Evolutionary conservation across 1,139 yeast species (phyloP), one percentile per base, ranked within the genome.

Genomic region (Starmera stellimalicola): DNA sequence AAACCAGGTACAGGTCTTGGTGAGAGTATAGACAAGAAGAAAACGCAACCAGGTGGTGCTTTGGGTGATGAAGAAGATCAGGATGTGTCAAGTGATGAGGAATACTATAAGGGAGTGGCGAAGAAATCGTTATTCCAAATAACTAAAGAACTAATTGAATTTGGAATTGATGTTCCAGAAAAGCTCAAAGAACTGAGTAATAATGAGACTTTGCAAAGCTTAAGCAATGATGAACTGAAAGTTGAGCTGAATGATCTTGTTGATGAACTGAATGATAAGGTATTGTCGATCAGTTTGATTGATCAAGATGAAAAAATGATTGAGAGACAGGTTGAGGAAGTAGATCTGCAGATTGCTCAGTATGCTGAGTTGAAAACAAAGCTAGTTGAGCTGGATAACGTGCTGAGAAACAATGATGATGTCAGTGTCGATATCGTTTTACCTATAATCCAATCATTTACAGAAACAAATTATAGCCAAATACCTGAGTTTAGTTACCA

Each of bases 1-100:
- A 84, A 85, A 0, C 64, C 64, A 35, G 82, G 84, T 1, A 58
- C 70, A 22, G 96, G 96, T 2, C 66, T 87, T 11, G 95, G 95
- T 27, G 77, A 73, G 2, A 56, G 67, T 2, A 51, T 58, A 16
- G 77, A 69, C 38, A 58, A 12, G 41, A 43, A 22, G 47, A 49
- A 26, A 31, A 38, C 23, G 37, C 32, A 35, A 16, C 27, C 41
- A 11, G 37, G 48, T 5, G 41, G 41, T n/a, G 41, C 36, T 5
- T 47, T 41, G 15, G 35, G 35, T 5, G 29, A 26, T 6, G 37
- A 43, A 29, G 32, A 27, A 23, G 40, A 34, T 16, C 49, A 45
- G 9, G 48, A 43, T 9, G 41, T 33, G 6, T 36, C 41, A 4
- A 40, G 44, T 24, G 40, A 45, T 23, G 45, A 39, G 18, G 41